Conservation (phyloP, 768 basidiomycete species). For the Hypholoma fasciculare region DNA sequence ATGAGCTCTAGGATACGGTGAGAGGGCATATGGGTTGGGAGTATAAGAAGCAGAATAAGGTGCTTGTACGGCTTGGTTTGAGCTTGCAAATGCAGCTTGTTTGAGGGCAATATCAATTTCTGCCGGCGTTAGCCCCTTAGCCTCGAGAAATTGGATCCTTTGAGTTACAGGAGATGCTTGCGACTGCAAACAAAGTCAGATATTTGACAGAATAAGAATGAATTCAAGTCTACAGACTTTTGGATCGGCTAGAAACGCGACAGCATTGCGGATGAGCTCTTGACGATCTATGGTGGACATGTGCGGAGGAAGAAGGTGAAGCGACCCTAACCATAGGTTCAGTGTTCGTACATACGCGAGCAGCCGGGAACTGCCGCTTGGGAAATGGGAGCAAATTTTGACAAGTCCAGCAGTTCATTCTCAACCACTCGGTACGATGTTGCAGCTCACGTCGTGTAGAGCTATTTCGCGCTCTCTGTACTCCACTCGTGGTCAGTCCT, state of each 20-base stretch:
- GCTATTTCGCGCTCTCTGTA: conserved; percentile 47
- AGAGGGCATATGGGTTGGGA: conserved; percentile 33
- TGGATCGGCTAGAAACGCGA: conserved; percentile 83
- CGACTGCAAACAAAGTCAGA: conserved; percentile 43
- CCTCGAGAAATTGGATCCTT: conserved; percentile 91
- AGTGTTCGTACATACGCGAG: conserved; percentile 11
- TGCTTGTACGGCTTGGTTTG: conserved; percentile 18
- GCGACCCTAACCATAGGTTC: conserved; percentile 17
- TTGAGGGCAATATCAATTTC: conserved; percentile 89
- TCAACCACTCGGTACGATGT: conserved; percentile 35
- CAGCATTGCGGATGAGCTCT: conserved; percentile 79
- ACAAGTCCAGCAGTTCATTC: conserved; percentile 12
- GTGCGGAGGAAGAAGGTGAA: conserved; percentile 13
- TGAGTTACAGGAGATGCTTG: conserved; percentile 80
- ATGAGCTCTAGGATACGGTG: conserved; percentile 39
- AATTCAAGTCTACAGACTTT: conserved; percentile 46
- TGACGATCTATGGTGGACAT: conserved; percentile 60
- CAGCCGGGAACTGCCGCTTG: conserved; percentile 23
- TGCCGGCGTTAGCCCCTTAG: conserved; percentile 79
- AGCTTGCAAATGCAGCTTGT: conserved; percentile 43
- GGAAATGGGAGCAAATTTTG: conserved; percentile 25
- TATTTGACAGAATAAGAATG: background rate
- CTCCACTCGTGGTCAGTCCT: conserved; percentile 42
- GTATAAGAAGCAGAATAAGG: conserved; percentile 46
- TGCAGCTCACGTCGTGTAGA: conserved; percentile 53